These are phyloP conservation scores for Striga asiatica DNA, from an alignment of 257 asterid genomes.

Conservation along the genomic window DNA sequence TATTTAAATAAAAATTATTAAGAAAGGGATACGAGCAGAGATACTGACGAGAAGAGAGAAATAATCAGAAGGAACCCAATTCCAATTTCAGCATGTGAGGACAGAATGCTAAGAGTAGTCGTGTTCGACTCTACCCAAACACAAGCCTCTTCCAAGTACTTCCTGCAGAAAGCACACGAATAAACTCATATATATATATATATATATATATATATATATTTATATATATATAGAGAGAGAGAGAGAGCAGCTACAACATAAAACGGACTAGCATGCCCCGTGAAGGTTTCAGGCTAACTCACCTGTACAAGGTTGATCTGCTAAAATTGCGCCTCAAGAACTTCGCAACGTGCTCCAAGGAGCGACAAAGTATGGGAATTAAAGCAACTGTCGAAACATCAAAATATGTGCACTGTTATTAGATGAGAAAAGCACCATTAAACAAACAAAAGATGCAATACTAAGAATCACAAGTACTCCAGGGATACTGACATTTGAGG, in stretches of 20 bases:
- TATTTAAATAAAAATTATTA: not conserved
- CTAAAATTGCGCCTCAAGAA: slow-evolving; percentile 77
- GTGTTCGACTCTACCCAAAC: slow-evolving; percentile 92
- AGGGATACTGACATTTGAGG: slow-evolving; percentile 65
- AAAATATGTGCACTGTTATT: slow-evolving; percentile 1
- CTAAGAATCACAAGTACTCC: not conserved
- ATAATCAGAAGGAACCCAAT: slow-evolving; percentile 67
- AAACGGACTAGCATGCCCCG: no score
- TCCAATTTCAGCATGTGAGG: slow-evolving; percentile 91
- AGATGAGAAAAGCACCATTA: not conserved
- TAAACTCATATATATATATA: slow-evolving; percentile 18
- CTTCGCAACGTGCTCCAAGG: slow-evolving; percentile 75
- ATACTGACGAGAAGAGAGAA: slow-evolving; percentile 72
- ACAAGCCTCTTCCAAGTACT: slow-evolving; percentile 82
- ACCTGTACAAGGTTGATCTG: slow-evolving; percentile 83
- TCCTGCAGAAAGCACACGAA: slow-evolving; percentile 42
- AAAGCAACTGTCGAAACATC: slow-evolving; percentile 57
- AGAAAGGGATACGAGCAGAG: slow-evolving; percentile 13
- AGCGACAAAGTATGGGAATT: slow-evolving; percentile 70
- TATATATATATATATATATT: no score
- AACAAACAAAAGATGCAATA: slow-evolving; percentile 9
- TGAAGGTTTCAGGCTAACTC: slow-evolving; percentile 10
- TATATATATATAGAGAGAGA: no score
- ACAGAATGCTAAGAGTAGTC: slow-evolving; percentile 61
- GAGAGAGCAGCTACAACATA: no score